phyloP scores from a whole-genome alignment of 2,329 filamentous ascomycete species.

The Cytospora piceicola region DNA sequence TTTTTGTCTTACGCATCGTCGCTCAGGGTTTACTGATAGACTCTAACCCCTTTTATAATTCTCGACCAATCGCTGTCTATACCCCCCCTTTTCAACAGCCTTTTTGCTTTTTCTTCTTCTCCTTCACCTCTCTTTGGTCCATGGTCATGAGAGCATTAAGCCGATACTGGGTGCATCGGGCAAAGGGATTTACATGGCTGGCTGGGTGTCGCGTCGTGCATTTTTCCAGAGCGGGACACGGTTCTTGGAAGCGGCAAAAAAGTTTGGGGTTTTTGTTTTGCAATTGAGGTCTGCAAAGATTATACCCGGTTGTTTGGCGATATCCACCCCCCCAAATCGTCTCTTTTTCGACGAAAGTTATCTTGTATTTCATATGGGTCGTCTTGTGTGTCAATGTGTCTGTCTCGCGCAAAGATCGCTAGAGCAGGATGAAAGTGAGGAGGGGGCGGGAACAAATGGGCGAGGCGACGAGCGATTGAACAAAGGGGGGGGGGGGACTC shows the following conservation, averaged over 20 bases:
- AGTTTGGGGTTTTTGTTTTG: slow-evolving; percentile 22
- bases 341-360: slow-evolving; percentile 17
- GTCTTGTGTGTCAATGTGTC: neutral
- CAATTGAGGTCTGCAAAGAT: slow-evolving; percentile 24
- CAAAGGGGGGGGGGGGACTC: neutral
- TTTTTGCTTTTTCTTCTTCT: neutral
- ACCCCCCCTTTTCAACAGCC: slow-evolving; percentile 11
- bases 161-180: slow-evolving; percentile 25
- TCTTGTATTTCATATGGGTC: slow-evolving; percentile 8
- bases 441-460: slow-evolving; percentile 5
- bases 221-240: slow-evolving; percentile 24
- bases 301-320: slow-evolving; percentile 30
- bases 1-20: slow-evolving; percentile 15
- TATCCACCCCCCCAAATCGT: slow-evolving; percentile 15
- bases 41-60: slow-evolving; percentile 36
- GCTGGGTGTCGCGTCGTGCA: slow-evolving; percentile 25
- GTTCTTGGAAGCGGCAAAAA: slow-evolving; percentile 25
- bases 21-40: slow-evolving; percentile 32
- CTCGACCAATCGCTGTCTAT: slow-evolving; percentile 34
- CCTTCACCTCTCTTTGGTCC: slow-evolving; percentile 6
- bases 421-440: slow-evolving; percentile 2
- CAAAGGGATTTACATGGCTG: slow-evolving; percentile 3
- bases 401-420: slow-evolving; percentile 1
- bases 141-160: slow-evolving; percentile 20
- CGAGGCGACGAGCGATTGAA: slow-evolving; percentile 6